Percentiles rank a stretch among this genome's conserved stretches.
Evolutionary conservation across 176 grass and related monocot genomes (phyloP).

Genomic region (Zizania latifolia): DNA sequence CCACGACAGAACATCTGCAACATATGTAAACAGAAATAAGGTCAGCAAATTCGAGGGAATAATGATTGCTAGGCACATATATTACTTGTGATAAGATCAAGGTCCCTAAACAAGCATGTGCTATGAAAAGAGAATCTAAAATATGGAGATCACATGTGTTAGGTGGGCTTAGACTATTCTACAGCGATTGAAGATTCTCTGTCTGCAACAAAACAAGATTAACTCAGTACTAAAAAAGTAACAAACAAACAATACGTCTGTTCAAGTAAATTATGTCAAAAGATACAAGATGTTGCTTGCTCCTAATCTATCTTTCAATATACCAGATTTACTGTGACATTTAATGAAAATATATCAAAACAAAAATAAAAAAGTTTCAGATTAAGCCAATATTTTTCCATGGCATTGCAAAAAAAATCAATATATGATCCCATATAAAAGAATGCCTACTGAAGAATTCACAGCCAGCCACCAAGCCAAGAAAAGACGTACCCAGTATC

Average conservation of each 20-base stretch:
- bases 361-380: neutral
- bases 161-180: neutral
- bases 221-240: neutral
- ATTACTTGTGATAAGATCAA: neutral
- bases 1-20: conserved; percentile 93
- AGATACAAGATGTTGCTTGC: neutral
- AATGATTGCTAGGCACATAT: neutral
- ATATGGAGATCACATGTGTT: neutral
- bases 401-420: neutral
- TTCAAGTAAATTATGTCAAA: neutral
- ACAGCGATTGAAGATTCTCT: neutral
- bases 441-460: neutral
- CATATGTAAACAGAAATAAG: conserved; percentile 21
- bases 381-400: neutral
- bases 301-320: neutral
- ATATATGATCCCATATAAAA: neutral
- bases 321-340: neutral
- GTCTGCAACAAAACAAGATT: neutral
- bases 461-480: neutral
- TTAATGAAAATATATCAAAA: neutral
- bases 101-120: neutral
- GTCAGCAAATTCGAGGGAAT: conserved; percentile 8
- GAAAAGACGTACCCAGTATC: conserved; percentile 72
- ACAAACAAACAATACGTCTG: neutral
- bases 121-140: conserved; percentile 5